Base-by-base conservation (phyloP, 2,329 filamentous ascomycete species). In the Plectosphaerella plurivora region DNA sequence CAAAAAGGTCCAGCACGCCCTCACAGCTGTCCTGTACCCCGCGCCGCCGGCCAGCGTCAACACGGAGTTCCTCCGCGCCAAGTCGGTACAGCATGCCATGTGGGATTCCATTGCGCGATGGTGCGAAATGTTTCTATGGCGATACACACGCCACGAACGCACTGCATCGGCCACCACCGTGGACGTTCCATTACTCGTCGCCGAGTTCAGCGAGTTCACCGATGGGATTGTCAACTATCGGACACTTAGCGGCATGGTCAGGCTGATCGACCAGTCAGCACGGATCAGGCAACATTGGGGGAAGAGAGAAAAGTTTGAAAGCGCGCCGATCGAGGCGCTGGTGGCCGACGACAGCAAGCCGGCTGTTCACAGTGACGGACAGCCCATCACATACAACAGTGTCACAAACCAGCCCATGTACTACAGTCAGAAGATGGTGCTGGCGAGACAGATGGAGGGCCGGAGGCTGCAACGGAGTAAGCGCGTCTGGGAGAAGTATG, bases 171-270 rank as follows among this genome's bases (percentile, higher is more conserved):
- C 50, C 7, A n/a, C 48, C 4, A 48, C 50, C 11, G 42, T 25
- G 16, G 44, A 41, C 5, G 51, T 57, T 8, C 49, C 56, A 2
- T 36, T 51, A 11, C 56, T 57, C 20, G 46, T 57, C 6, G 50
- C 45, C 33, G 56, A 57, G 18, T 57, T 57, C 35, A 25, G 48
- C n/a, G 50, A 50, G 5, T 56, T 57, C 12, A 22, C 56, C 22
- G 50, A 52, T 4, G 39, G 51, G n/a, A 50, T 54, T 4, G 45
- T 51, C 3, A 55, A 50, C 9, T 57, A 57, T 22, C 47, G 51
- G 11, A 56, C 52, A 9, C 36, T 37, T 16, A 48, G 41, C 5
- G 56, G 56, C 4, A 52, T 53, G 10, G 54, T 58, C 2, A 54
- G 52, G 11, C 53, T 58, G 8, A 16, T 18, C 20, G 37, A 20